These are phyloP conservation scores for Mesembryanthemum crystallinum DNA, from an alignment of 148 eudicot species.

Conservation along the genomic window DNA sequence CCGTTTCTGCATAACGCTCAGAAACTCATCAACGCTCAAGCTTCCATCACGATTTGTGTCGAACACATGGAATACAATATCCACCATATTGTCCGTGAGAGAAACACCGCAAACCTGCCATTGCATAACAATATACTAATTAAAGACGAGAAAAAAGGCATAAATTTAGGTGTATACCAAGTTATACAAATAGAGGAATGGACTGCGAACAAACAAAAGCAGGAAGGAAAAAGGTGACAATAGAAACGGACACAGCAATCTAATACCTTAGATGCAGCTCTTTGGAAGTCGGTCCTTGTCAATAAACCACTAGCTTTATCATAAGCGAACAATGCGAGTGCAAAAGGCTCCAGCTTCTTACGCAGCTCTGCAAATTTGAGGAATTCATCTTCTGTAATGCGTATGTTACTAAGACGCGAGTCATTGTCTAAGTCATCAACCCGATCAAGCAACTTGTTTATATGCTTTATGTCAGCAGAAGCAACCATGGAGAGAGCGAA, in stretches of 20 bases:
- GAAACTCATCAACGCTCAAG: slow-evolving; percentile 48
- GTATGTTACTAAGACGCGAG: slow-evolving; percentile 34
- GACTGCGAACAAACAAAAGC: no score
- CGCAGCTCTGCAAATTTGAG: slow-evolving; percentile 55
- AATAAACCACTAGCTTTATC: slow-evolving; percentile 51
- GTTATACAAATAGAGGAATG: no score
- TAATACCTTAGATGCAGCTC: slow-evolving; percentile 69
- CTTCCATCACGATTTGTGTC: slow-evolving; percentile 58
- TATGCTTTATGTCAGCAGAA: slow-evolving; percentile 56
- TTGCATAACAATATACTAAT: background rate
- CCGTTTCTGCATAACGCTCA: slow-evolving; percentile 52
- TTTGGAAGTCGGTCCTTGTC: slow-evolving; percentile 55
- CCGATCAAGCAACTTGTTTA: slow-evolving; percentile 55
- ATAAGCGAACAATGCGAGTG: slow-evolving; percentile 56
- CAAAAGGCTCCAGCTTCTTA: slow-evolving; percentile 49
- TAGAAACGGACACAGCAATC: background rate
- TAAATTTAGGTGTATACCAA: no score
- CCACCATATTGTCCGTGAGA: slow-evolving; percentile 48
- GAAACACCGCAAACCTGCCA: slow-evolving; percentile 52
- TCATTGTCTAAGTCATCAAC: slow-evolving; percentile 56
- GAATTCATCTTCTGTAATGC: slow-evolving; percentile 52
- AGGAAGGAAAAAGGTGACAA: background rate
- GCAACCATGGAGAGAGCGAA: slow-evolving; percentile 78
- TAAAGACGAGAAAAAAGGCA: background rate
- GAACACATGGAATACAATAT: slow-evolving; percentile 56